phyloP scores from a whole-genome alignment of 441 rosid species.

The Pelargonium cotyledonis region DNA sequence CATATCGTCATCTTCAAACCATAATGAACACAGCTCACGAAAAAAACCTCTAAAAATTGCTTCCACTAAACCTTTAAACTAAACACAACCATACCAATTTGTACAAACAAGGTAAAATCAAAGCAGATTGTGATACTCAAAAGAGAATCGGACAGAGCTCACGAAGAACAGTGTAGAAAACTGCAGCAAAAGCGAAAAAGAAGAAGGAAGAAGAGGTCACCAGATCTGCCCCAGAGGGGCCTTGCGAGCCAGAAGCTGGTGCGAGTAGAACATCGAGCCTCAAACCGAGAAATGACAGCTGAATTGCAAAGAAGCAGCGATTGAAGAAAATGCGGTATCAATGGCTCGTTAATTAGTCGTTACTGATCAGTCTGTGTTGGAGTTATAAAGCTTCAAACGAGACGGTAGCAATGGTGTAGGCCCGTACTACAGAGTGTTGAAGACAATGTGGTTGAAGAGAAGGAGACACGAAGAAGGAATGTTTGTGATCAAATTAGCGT shows the following conservation, averaged over 20 bases:
- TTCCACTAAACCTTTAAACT: constrained; percentile 10
- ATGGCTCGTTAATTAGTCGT: background rate
- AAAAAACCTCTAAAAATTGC: background rate
- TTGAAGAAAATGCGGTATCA: background rate
- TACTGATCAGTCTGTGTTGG: background rate
- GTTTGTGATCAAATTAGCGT: background rate
- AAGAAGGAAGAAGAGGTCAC: constrained; percentile 26
- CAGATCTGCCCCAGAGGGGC: constrained; percentile 90
- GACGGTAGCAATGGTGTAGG: background rate
- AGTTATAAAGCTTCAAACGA: background rate
- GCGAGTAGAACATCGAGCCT: constrained; percentile 71
- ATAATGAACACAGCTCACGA: background rate
- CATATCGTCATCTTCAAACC: background rate
- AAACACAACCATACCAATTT: background rate
- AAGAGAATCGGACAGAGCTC: background rate
- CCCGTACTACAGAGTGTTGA: background rate
- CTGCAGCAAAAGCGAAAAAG: background rate
- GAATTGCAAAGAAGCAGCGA: background rate
- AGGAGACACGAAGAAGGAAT: background rate
- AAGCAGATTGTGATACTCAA: background rate
- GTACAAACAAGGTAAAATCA: background rate
- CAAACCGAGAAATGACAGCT: background rate
- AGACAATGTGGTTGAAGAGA: background rate
- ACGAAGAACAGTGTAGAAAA: background rate
- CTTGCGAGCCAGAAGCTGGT: constrained; percentile 85